These are phyloP conservation scores for Plantago ovata DNA, from an alignment of 257 asterid genomes.

Conservation along the genomic window DNA sequence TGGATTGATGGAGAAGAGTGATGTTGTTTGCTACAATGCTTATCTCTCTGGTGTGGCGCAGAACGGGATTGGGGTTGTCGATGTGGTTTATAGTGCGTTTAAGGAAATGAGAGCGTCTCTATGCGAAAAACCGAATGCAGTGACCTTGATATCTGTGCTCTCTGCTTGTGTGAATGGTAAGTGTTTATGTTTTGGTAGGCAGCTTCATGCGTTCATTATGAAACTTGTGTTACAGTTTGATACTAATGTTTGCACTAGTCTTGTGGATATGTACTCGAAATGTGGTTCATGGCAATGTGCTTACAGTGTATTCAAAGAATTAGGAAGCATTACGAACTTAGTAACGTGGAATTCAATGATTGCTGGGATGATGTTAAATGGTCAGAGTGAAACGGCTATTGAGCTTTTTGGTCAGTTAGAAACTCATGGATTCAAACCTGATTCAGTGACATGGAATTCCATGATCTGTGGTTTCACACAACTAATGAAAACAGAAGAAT, in stretches of 20 bases:
- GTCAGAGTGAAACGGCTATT: slow-evolving; percentile 47
- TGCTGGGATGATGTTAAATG: slow-evolving; percentile 69
- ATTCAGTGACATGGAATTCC: slow-evolving; percentile 78
- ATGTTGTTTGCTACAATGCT: slow-evolving; percentile 70
- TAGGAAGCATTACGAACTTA: slow-evolving; percentile 47
- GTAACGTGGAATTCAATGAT: slow-evolving; percentile 88
- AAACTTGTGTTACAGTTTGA: slow-evolving; percentile 37
- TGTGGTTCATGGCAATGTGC: slow-evolving; percentile 71
- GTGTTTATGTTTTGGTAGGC: slow-evolving; percentile 55
- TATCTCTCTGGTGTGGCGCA: slow-evolving; percentile 65
- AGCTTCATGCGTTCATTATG: slow-evolving; percentile 53
- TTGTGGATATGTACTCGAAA: slow-evolving; percentile 81
- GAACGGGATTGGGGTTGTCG: slow-evolving; percentile 54
- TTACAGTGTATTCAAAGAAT: slow-evolving; percentile 45
- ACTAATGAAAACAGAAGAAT: slow-evolving; percentile 47
- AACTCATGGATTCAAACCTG: slow-evolving; percentile 44
- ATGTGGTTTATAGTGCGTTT: slow-evolving; percentile 41
- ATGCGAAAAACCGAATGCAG: slow-evolving; percentile 40
- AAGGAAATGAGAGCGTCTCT: slow-evolving; percentile 54
- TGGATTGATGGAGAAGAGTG: slow-evolving; percentile 38
- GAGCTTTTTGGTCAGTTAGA: slow-evolving; percentile 50
- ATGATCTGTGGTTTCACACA: slow-evolving; percentile 77
- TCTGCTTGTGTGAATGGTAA: slow-evolving; percentile 67
- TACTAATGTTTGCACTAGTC: slow-evolving; percentile 61
- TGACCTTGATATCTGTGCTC: slow-evolving; percentile 53